Percentiles rank a stretch among this genome's conserved stretches.
phyloP scores from a whole-genome alignment of 169 alveolate species.

The Babesia ovis region DNA sequence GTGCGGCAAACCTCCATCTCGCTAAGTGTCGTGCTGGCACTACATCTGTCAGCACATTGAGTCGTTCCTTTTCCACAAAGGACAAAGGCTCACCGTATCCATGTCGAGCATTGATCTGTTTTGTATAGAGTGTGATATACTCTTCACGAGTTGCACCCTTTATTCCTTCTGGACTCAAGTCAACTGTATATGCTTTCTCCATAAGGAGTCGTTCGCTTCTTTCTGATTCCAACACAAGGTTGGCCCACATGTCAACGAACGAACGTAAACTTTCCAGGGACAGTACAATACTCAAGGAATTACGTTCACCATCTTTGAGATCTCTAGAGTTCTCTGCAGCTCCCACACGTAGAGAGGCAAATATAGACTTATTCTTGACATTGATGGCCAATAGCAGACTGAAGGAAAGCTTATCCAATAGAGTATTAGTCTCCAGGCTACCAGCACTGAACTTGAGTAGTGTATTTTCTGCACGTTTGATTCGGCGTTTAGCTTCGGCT shows the following conservation, averaged over 20 bases:
- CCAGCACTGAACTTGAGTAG: conserved; percentile 3
- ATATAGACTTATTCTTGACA: conserved; percentile 60
- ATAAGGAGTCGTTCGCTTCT: conserved; percentile 73
- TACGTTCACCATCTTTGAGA: conserved; percentile 61
- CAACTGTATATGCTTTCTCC: conserved; percentile 75
- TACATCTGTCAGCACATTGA: conserved; percentile 76
- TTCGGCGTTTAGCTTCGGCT: background rate
- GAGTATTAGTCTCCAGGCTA: background rate
- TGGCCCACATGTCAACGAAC: conserved; percentile 74
- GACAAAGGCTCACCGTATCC: conserved; percentile 54
- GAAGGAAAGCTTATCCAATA: conserved; percentile 60
- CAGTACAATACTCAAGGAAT: conserved; percentile 69
- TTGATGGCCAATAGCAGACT: conserved; percentile 56
- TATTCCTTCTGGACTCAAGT: conserved; percentile 77
- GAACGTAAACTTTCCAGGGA: conserved; percentile 73
- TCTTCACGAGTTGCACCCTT: conserved; percentile 76
- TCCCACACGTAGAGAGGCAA: conserved; percentile 55
- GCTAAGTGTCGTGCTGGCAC: conserved; percentile 84
- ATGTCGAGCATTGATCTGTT: conserved; percentile 58
- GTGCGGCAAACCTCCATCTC: conserved; percentile 80
- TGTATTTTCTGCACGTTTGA: conserved; percentile 9
- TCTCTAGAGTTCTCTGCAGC: conserved; percentile 64
- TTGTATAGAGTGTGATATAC: conserved; percentile 76
- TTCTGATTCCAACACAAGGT: conserved; percentile 67
- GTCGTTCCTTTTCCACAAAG: conserved; percentile 63